Percentiles rank a stretch among this genome's conserved stretches.
Conservation (phyloP, 192 early-diverging fungal genomes). For the Mortierella alpina region DNA sequence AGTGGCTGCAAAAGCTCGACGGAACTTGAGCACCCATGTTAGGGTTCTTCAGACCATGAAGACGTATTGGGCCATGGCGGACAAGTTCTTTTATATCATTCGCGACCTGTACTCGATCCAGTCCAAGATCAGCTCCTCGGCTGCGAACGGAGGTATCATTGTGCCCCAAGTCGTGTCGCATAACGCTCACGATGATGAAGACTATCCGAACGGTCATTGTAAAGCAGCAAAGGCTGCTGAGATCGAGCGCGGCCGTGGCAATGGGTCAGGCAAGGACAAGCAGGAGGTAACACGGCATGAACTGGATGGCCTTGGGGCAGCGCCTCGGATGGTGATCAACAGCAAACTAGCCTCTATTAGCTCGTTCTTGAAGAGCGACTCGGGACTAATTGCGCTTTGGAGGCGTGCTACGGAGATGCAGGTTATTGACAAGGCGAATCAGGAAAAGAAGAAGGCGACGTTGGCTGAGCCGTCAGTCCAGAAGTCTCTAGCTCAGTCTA, state of each 20-base stretch:
- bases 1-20: conserved; percentile 52
- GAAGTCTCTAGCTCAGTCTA: background rate
- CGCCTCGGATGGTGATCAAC: conserved; percentile 39
- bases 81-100: conserved; percentile 59
- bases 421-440: conserved; percentile 48
- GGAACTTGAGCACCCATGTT: conserved; percentile 53
- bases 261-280: background rate
- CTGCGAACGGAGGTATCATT: conserved; percentile 24
- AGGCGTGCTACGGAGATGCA: conserved; percentile 53
- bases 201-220: conserved; percentile 4
- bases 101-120: conserved; percentile 52
- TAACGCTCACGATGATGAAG: conserved; percentile 31
- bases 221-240: conserved; percentile 11
- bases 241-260: background rate
- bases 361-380: conserved; percentile 52
- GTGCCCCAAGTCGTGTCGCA: conserved; percentile 40
- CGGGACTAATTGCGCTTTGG: conserved; percentile 50
- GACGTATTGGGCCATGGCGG: conserved; percentile 64
- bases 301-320: background rate
- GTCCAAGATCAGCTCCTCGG: conserved; percentile 50
- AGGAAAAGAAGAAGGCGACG: conserved; percentile 17
- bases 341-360: conserved; percentile 46
- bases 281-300: background rate
- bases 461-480: background rate
- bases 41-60: conserved; percentile 55